Base-by-base conservation (phyloP, 768 basidiomycete species). In the Trametes punicea region DNA sequence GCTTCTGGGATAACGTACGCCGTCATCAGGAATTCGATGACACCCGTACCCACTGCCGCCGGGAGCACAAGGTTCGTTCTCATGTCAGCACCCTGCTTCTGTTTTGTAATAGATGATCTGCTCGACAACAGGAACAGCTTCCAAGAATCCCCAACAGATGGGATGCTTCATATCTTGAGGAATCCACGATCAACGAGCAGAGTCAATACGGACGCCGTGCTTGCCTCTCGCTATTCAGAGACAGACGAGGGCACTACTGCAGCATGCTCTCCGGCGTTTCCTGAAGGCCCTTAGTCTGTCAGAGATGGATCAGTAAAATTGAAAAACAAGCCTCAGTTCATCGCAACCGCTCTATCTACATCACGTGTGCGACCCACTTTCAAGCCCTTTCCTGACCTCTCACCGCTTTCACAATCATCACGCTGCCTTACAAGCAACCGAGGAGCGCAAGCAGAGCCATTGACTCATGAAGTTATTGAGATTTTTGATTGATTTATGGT, bases 361-460 rank as follows among this genome's bases (percentile, higher is more conserved):
- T 10, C 6, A 36, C 6, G 5, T n/a, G 34, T 36, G 15, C 34
- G 34, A 36, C 15, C 34, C 34, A 36, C 34, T 5, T 13, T 25
- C 6, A 30, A 18, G 27, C 46, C 57, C 1, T 54, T 59, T 49
- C 51, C 47, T 6, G 47, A 49, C 16, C 33, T 54, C 5, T 52
- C 47, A 50, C 40, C 57, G 29, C 52, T 50, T 31, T 59, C 57
- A 49, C 57, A 42, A 47, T 52, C 51, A 59, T 47, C 23, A 10
- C 20, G 20, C n/a, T n/a, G n/a, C 2, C 42, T 51, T 15, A 36
- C 42, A 26, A 38, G 15, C 2, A 18, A 27, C 39, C 33, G 30
- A 40, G 39, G 51, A 21, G 7, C 18, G 11, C 25, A 23, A 10
- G n/a, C 23, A 8, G 31, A 16, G 20, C 16, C 51, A 18, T 8